phyloP scores from a whole-genome alignment of 164 flowering plant species.

The Hamamelis virginiana region DNA sequence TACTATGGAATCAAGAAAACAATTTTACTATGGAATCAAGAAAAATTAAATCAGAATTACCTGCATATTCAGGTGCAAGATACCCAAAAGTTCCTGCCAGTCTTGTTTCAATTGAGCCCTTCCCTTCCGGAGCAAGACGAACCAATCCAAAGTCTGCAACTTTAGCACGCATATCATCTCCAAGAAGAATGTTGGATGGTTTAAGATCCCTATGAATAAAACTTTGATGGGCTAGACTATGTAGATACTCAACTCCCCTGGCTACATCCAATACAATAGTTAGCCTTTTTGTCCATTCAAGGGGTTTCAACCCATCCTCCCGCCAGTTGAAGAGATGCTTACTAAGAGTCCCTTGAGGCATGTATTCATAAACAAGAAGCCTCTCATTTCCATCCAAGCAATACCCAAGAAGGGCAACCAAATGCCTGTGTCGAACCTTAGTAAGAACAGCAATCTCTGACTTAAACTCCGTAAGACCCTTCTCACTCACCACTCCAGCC shows the following conservation, averaged over 20 bases:
- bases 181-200: constrained; percentile 90
- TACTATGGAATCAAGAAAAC: too few relatives aligned
- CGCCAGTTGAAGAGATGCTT: constrained; percentile 66
- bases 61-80: constrained; percentile 97
- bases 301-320: constrained; percentile 68
- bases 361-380: constrained; percentile 84
- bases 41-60: constrained; percentile 29
- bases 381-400: constrained; percentile 90
- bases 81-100: constrained; percentile 97
- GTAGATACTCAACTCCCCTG: constrained; percentile 92
- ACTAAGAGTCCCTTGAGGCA: constrained; percentile 94
- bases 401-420: constrained; percentile 81
- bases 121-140: constrained; percentile 89
- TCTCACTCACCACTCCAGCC: constrained; percentile 57
- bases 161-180: constrained; percentile 94
- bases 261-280: constrained; percentile 89
- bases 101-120: constrained; percentile 69
- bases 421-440: constrained; percentile 85
- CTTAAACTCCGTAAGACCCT: constrained; percentile 77
- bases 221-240: constrained; percentile 75
- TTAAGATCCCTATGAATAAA: constrained; percentile 94
- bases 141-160: constrained; percentile 97
- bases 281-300: constrained; percentile 81
- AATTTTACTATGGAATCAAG: background rate
- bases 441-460: constrained; percentile 93